phyloP scores from a whole-genome alignment of 2,329 filamentous ascomycete genomes.

The Venturia asperata region DNA sequence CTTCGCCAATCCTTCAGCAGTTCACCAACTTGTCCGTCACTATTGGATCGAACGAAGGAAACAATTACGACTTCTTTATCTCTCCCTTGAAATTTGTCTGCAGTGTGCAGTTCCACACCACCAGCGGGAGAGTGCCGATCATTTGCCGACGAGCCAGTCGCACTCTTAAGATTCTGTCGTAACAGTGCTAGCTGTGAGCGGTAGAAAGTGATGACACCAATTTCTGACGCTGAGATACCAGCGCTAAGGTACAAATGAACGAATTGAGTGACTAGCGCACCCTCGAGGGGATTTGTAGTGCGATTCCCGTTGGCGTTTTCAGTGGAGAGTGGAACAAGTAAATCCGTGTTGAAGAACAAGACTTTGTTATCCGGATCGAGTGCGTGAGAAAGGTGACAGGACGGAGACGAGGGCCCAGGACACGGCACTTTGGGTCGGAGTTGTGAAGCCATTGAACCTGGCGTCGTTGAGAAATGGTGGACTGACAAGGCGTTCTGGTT shows the following conservation, averaged over 20 bases:
- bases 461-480: slow-evolving; percentile 33
- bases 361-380: slow-evolving; percentile 66
- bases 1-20: slow-evolving; percentile 83
- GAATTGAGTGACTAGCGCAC: slow-evolving; percentile 67
- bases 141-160: slow-evolving; percentile 18
- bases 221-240: slow-evolving; percentile 66
- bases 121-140: slow-evolving; percentile 19
- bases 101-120: slow-evolving; percentile 87
- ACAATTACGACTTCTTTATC: slow-evolving; percentile 92
- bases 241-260: slow-evolving; percentile 69
- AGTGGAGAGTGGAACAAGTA: slow-evolving; percentile 53
- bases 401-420: slow-evolving; percentile 37
- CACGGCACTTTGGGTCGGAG: slow-evolving; percentile 35
- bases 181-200: slow-evolving; percentile 82
- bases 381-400: slow-evolving; percentile 72
- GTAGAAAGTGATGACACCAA: slow-evolving; percentile 96
- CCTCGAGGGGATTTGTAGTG: slow-evolving; percentile 83
- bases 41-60: slow-evolving; percentile 80
- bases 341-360: slow-evolving; percentile 84
- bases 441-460: slow-evolving; percentile 20
- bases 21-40: slow-evolving; percentile 76
- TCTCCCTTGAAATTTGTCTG: slow-evolving; percentile 91
- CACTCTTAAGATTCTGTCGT: slow-evolving; percentile 52
- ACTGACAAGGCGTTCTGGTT: slow-evolving; percentile 47
- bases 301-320: slow-evolving; percentile 76